Conservation (phyloP, 169 alveolate genomes). For the Babesia caballi region DNA sequence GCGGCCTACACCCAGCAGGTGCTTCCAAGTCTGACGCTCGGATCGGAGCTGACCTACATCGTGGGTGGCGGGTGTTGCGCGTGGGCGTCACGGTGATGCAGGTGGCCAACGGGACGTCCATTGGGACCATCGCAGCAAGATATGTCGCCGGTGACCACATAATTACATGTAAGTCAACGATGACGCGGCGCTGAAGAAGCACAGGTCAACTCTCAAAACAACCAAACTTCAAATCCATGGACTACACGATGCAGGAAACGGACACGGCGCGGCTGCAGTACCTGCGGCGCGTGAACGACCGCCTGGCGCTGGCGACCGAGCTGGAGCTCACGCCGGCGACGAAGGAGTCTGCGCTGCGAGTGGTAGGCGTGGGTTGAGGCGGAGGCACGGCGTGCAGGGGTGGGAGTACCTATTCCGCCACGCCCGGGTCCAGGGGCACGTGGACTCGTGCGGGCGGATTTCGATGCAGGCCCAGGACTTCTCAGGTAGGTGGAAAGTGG, state of each 20-base stretch:
- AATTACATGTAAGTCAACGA: conserved; percentile 23
- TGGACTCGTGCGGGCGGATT: conserved; percentile 86
- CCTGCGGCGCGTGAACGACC: conserved; percentile 79
- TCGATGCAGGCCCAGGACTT: conserved; percentile 86
- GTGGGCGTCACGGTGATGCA: not conserved
- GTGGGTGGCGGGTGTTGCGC: not conserved
- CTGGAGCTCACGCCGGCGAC: conserved; percentile 80
- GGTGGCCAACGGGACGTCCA: conserved; percentile 85
- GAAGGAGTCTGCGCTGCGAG: conserved; percentile 75
- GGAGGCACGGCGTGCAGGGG: conserved; percentile 63
- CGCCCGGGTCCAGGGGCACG: conserved; percentile 89
- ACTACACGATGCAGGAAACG: conserved; percentile 69
- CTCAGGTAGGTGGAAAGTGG: conserved; percentile 35
- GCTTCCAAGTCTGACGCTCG: conserved; percentile 79
- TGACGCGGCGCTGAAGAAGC: not conserved
- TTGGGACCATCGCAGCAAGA: conserved; percentile 84
- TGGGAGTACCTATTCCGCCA: conserved; percentile 89
- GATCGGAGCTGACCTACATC: conserved; percentile 87
- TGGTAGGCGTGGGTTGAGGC: no score
- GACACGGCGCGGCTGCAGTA: conserved; percentile 76
- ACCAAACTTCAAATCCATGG: conserved; percentile 83
- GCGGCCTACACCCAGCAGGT: conserved; percentile 83
- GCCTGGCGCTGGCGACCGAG: conserved; percentile 88
- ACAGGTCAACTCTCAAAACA: conserved; percentile 50
- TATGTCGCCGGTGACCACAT: conserved; percentile 77